phyloP scores from a whole-genome alignment of 148 eudicot genomes.

The Tetragonia tetragonoides region DNA sequence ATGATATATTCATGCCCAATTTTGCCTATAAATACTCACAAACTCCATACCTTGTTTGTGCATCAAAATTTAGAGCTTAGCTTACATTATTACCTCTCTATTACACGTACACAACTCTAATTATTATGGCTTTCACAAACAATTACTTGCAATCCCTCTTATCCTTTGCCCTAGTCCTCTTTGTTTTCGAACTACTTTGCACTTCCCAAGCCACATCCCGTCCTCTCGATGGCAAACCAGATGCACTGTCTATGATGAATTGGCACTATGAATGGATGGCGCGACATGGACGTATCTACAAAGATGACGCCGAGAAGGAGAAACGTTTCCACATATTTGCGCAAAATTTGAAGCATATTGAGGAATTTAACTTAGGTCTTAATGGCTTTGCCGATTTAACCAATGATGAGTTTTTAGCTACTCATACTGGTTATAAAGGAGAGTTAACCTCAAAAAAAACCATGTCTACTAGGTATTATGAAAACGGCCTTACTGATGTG shows the following conservation, averaged over 20 bases:
- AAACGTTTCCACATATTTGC: conserved; percentile 39
- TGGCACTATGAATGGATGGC: conserved; percentile 52
- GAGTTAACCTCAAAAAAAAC: neutral
- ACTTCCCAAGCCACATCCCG: conserved; percentile 20
- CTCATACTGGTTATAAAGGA: conserved; percentile 34
- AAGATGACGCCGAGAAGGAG: conserved; percentile 34
- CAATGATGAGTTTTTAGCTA: conserved; percentile 41
- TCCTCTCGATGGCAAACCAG: conserved; percentile 7
- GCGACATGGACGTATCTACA: conserved; percentile 41
- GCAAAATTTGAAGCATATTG: conserved; percentile 36
- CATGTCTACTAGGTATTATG: conserved; percentile 11
- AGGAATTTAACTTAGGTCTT: conserved; percentile 26
- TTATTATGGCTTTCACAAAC: conserved; percentile 18
- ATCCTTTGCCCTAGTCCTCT: conserved; percentile 21
- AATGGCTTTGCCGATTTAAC: conserved; percentile 51
- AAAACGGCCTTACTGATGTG: conserved; percentile 17
- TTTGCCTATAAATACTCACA: neutral
- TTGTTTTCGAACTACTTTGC: neutral
- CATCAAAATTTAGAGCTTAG: neutral
- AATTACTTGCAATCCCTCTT: conserved; percentile 1
- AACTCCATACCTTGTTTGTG: neutral
- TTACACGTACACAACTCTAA: too few relatives aligned
- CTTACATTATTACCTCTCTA: neutral
- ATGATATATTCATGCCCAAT: too few relatives aligned
- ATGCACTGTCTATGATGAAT: conserved; percentile 10